Conservation (phyloP, 768 basidiomycete genomes). For the Boletellus emodensis region DNA sequence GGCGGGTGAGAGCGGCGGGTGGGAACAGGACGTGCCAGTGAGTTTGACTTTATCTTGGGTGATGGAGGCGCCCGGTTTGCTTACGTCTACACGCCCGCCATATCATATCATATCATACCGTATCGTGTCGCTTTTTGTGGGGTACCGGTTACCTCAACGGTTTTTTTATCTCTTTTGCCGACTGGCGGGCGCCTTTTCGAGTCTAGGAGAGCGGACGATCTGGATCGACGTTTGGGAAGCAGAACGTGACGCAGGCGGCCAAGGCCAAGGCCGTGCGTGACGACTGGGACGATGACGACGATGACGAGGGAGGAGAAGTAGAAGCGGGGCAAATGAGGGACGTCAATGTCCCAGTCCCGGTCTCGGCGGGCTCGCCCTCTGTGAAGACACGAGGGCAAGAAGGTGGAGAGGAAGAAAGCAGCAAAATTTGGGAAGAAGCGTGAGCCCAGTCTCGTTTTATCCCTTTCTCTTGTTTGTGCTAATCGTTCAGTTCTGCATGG, state of each 20-base stretch:
- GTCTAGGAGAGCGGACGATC: conserved; percentile 5
- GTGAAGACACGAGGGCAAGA: conserved; percentile 6
- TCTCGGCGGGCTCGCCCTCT: not conserved
- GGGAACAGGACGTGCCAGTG: conserved; percentile 19
- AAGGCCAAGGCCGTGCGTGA: conserved; percentile 33
- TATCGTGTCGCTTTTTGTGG: too few species aligned
- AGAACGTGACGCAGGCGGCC: not conserved
- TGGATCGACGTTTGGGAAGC: conserved; percentile 1
- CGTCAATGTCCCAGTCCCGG: not conserved
- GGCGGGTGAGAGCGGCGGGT: conserved; percentile 9
- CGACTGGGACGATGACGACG: conserved; percentile 59
- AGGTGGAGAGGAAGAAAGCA: conserved; percentile 32
- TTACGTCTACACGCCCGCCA: conserved; percentile 6
- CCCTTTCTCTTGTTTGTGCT: conserved; percentile 7
- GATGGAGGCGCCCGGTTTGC: conserved; percentile 6
- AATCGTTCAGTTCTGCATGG: conserved; percentile 10
- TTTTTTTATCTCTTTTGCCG: not conserved
- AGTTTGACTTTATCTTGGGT: not conserved
- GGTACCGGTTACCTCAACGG: not conserved
- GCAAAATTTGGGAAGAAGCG: conserved; percentile 68
- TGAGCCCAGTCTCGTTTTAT: conserved; percentile 34
- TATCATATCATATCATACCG: too few species aligned
- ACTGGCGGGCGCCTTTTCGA: not conserved
- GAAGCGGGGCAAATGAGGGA: not conserved
- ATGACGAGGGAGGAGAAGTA: conserved; percentile 22